A percentile compares a stretch with the other conserved stretches of the same genome.
These are phyloP conservation scores for Peronospora belbahrii DNA, from an alignment of 352 stramenopile genomes.

Conservation along the genomic window DNA sequence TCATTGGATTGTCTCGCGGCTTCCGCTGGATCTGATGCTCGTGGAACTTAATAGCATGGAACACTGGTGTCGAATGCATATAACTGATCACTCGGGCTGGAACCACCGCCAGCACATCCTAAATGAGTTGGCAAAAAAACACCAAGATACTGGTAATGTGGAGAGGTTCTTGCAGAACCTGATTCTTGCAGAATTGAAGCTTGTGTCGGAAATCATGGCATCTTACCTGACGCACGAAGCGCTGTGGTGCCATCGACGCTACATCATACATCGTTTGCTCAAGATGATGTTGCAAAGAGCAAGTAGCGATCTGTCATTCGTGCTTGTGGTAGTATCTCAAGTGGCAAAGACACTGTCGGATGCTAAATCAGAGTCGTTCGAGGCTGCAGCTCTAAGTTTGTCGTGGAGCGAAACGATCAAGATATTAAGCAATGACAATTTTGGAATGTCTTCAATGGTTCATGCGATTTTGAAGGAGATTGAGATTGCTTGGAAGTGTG, in stretches of 20 bases:
- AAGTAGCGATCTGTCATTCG: not conserved
- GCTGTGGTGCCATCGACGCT: constrained; percentile 76
- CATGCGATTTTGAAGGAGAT: constrained; percentile 30
- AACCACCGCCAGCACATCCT: constrained; percentile 68
- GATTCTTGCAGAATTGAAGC: constrained; percentile 38
- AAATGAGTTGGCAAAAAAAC: constrained; percentile 15
- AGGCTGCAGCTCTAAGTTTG: constrained; percentile 4
- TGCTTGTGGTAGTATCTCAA: constrained; percentile 4
- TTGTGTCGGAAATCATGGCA: constrained; percentile 44
- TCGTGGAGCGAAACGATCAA: constrained; percentile 15
- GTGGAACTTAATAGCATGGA: constrained; percentile 48
- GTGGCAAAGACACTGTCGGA: constrained; percentile 1
- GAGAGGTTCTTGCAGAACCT: constrained; percentile 8
- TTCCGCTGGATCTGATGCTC: constrained; percentile 17
- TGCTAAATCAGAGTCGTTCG: not conserved
- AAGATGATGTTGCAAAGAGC: not conserved
- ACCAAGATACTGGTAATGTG: not conserved
- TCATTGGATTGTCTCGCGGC: constrained; percentile 55
- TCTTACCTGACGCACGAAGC: constrained; percentile 50
- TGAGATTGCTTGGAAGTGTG: constrained; percentile 33
- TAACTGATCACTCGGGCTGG: constrained; percentile 75
- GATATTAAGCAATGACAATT: not conserved
- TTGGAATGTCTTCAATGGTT: constrained; percentile 5
- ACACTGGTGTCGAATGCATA: constrained; percentile 53
- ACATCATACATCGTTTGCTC: constrained; percentile 44